phyloP scores from a whole-genome alignment of 352 stramenopile species.

The Phytophthora lateralis region DNA sequence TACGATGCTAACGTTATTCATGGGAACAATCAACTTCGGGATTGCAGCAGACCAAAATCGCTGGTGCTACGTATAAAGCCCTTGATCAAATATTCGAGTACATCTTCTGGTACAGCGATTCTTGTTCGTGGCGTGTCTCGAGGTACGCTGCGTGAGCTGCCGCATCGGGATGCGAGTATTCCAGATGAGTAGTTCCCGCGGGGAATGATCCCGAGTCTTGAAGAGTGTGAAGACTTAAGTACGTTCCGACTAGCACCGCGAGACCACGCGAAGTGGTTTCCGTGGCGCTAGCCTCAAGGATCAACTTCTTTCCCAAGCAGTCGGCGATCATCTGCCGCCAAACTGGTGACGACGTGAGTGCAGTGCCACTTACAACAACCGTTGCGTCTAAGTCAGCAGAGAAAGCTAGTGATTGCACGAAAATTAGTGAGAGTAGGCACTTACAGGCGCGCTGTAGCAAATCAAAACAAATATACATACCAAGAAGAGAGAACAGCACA shows the following conservation, averaged over 20 bases:
- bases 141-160: slow-evolving; percentile 67
- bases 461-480: slow-evolving; percentile 33
- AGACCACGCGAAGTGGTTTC: slow-evolving; percentile 89
- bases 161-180: slow-evolving; percentile 49
- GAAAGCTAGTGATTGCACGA: slow-evolving; percentile 29
- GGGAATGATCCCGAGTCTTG: slow-evolving; percentile 41
- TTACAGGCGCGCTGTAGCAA: neutral
- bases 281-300: slow-evolving; percentile 58
- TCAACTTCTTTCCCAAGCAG: slow-evolving; percentile 71
- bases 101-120: slow-evolving; percentile 76
- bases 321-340: slow-evolving; percentile 92
- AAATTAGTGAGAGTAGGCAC: neutral
- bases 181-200: slow-evolving; percentile 22
- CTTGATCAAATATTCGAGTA: slow-evolving; percentile 38
- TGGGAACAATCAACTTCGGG: neutral
- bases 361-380: slow-evolving; percentile 82
- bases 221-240: slow-evolving; percentile 62
- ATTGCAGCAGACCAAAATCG: slow-evolving; percentile 16
- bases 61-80: neutral
- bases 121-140: slow-evolving; percentile 65
- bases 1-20: too few relatives aligned
- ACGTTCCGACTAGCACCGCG: slow-evolving; percentile 71
- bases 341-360: slow-evolving; percentile 73
- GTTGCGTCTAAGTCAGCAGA: slow-evolving; percentile 55
- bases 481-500: slow-evolving; percentile 84